phyloP scores from a whole-genome alignment of 441 rosid species.

The Aquilaria agallochum region DNA sequence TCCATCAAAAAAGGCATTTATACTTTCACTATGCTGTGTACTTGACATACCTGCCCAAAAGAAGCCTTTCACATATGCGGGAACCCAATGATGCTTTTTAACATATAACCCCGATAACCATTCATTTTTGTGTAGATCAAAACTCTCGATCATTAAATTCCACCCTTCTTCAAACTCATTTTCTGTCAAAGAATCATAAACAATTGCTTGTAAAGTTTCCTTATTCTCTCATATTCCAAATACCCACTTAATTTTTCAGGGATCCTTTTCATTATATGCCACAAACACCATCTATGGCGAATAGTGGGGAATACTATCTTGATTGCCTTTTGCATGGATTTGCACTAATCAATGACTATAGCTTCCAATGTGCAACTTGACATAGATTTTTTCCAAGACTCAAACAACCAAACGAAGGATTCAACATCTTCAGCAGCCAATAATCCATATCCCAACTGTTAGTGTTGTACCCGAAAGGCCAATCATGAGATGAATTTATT shows the following conservation, averaged over 20 bases:
- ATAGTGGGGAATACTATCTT: neutral
- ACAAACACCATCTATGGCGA: no score
- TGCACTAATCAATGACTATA: neutral
- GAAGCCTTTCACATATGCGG: neutral
- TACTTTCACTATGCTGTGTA: neutral
- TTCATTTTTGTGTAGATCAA: neutral
- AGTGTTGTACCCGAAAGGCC: no score
- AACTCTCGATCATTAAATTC: neutral
- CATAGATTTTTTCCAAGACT: neutral
- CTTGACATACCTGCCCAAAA: conserved; percentile 2
- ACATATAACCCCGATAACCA: neutral
- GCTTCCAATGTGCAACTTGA: neutral
- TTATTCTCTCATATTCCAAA: neutral
- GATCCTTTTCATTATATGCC: neutral
- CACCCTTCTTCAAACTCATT: neutral
- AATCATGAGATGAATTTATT: no score
- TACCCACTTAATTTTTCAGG: neutral
- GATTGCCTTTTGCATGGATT: neutral
- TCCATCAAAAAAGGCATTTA: conserved; percentile 1
- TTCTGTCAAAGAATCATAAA: neutral
- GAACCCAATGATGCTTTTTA: neutral
- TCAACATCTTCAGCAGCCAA: conserved; percentile 4
- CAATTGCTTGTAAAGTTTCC: neutral
- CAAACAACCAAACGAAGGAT: neutral
- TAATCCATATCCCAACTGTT: conserved; percentile 10